phyloP scores from a whole-genome alignment of 1,139 yeast species.

The Candida albicans region DNA sequence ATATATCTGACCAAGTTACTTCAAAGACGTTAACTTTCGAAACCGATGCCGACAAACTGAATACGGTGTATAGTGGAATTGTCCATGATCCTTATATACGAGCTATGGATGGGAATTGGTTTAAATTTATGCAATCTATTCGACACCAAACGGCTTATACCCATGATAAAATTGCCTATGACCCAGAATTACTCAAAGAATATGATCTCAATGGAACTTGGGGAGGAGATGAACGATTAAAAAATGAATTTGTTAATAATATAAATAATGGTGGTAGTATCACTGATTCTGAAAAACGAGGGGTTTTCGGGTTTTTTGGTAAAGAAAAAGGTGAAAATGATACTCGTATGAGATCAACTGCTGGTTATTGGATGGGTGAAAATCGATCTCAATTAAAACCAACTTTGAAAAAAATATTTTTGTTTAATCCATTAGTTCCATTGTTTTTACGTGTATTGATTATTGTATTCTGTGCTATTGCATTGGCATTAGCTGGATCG shows the following conservation, averaged over 20 bases:
- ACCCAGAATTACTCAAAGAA: conserved; percentile 22
- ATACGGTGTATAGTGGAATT: conserved; percentile 2
- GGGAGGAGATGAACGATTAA: conserved; percentile 71
- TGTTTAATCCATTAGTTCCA: conserved; percentile 81
- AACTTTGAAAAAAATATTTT: conserved; percentile 54
- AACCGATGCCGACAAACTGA: conserved; percentile 20
- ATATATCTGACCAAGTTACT: conserved; percentile 1
- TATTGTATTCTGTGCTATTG: conserved; percentile 57
- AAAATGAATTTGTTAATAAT: conserved; percentile 16
- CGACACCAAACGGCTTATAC: conserved; percentile 40
- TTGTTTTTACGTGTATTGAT: conserved; percentile 70
- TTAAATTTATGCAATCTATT: conserved; percentile 35
- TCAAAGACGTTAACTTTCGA: not conserved
- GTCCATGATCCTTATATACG: conserved; percentile 37
- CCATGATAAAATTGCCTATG: conserved; percentile 25
- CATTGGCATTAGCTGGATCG: conserved; percentile 68
- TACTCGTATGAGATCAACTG: conserved; percentile 48
- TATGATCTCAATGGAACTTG: conserved; percentile 46
- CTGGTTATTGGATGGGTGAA: conserved; percentile 69
- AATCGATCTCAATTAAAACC: conserved; percentile 69
- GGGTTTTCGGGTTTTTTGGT: conserved; percentile 7
- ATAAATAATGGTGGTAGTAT: conserved; percentile 5
- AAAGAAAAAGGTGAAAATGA: conserved; percentile 18
- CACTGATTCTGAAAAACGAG: conserved; percentile 6
- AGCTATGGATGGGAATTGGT: conserved; percentile 42